phyloP scores from a whole-genome alignment of 2,329 filamentous ascomycete genomes.

The Cladosporium cucumerinum region DNA sequence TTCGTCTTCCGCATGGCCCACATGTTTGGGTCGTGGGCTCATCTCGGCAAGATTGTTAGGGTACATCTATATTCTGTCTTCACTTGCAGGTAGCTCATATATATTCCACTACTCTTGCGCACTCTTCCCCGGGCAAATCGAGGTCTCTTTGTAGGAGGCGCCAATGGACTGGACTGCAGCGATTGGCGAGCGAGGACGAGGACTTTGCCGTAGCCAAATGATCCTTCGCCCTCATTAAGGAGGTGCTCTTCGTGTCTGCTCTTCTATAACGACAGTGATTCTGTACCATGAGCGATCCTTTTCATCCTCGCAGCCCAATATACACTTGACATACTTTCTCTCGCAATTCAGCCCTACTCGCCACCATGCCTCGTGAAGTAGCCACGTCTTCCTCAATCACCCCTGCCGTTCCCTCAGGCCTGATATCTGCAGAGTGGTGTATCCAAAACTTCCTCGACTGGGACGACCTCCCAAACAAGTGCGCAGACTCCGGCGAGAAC shows the following conservation, averaged over 20 bases:
- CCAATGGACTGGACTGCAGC: background rate
- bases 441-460: slow-evolving; percentile 8
- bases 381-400: slow-evolving; percentile 18
- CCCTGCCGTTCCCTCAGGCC: slow-evolving; percentile 19
- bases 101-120: background rate
- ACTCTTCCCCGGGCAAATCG: background rate
- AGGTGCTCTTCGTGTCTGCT: background rate
- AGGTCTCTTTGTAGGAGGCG: background rate
- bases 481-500: slow-evolving; percentile 17
- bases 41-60: background rate
- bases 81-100: background rate
- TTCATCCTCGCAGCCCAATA: background rate
- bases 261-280: background rate
- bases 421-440: slow-evolving; percentile 20
- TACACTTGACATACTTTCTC: background rate
- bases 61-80: background rate
- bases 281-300: background rate
- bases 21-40: background rate
- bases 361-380: background rate
- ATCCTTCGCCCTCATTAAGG: background rate
- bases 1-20: too few species aligned
- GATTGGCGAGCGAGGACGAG: background rate
- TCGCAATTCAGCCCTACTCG: background rate
- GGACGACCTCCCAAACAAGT: slow-evolving; percentile 1
- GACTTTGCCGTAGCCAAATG: background rate